phyloP scores from a whole-genome alignment of 371 early-diverging fungal species.

The Mucor irregularis region DNA sequence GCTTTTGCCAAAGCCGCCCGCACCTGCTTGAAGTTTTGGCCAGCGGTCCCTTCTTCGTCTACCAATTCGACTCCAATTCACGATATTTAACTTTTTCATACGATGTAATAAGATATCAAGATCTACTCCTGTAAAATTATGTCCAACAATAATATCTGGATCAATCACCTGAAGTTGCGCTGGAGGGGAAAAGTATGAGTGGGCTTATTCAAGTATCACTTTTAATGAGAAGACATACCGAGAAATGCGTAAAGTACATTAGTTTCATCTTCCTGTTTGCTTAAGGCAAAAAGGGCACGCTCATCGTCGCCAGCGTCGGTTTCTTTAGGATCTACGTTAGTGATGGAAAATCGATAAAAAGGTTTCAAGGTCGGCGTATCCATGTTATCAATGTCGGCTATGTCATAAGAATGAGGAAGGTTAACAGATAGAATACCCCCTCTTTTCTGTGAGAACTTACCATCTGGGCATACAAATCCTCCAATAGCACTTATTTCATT shows the following conservation, averaged over 20 bases:
- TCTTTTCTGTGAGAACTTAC: too few relatives aligned
- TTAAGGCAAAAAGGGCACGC: too few relatives aligned
- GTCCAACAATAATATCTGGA: constrained; percentile 96
- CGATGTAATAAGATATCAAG: constrained; percentile 91
- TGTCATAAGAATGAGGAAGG: neutral
- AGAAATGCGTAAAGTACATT: too few relatives aligned
- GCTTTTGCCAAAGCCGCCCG: constrained; percentile 60
- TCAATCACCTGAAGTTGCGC: constrained; percentile 77
- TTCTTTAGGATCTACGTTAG: constrained; percentile 55
- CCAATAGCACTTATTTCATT: constrained; percentile 84
- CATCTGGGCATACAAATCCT: constrained; percentile 3
- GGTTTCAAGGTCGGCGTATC: neutral
- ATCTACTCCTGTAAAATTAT: constrained; percentile 93
- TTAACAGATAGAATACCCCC: too few relatives aligned
- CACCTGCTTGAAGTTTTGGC: constrained; percentile 75
- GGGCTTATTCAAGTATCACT: too few relatives aligned
- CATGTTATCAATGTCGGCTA: constrained; percentile 57
- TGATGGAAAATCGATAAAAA: constrained; percentile 2
- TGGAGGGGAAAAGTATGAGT: constrained; percentile 14
- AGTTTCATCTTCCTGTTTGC: constrained; percentile 21
- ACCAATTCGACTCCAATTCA: constrained; percentile 35
- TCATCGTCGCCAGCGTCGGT: too few relatives aligned
- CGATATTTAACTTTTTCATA: constrained; percentile 79
- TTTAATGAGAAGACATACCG: constrained; percentile 53
- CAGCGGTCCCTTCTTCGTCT: constrained; percentile 25